These are phyloP conservation scores for Huntiella abstrusa DNA, from an alignment of 2,329 filamentous ascomycete genomes.

Conservation along the genomic window DNA sequence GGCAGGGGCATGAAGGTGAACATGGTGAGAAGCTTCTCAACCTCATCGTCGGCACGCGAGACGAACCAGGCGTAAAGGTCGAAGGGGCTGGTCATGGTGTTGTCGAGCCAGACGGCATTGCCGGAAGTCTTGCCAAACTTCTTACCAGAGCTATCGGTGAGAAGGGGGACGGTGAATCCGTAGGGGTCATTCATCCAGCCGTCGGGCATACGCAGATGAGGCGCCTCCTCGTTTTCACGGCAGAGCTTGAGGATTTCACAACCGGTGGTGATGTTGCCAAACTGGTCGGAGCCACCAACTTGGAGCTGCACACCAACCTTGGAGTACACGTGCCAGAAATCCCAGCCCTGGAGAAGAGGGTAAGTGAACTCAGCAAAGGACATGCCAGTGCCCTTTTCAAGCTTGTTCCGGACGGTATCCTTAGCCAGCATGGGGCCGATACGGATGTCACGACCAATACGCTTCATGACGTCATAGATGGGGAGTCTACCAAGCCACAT, in stretches of 20 bases:
- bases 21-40: conserved; percentile 66
- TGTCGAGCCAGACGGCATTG: conserved; percentile 85
- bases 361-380: conserved; percentile 88
- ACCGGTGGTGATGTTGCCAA: conserved; percentile 83
- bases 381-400: conserved; percentile 79
- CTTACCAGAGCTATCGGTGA: conserved; percentile 66
- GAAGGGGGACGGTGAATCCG: conserved; percentile 76
- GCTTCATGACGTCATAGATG: conserved; percentile 55
- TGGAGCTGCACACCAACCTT: conserved; percentile 57
- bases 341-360: conserved; percentile 84
- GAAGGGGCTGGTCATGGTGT: conserved; percentile 59
- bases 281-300: conserved; percentile 90
- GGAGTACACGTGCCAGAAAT: conserved; percentile 76
- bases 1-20: conserved; percentile 71
- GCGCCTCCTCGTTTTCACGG: conserved; percentile 35
- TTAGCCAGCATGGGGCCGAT: conserved; percentile 74
- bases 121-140: conserved; percentile 94
- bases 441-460: conserved; percentile 54
- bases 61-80: conserved; percentile 87
- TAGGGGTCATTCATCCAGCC: conserved; percentile 40
- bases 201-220: conserved; percentile 20
- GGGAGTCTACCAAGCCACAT: conserved; percentile 59
- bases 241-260: conserved; percentile 70
- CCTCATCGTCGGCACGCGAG: conserved; percentile 59
- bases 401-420: conserved; percentile 71